Conservation (phyloP, 257 asterid genomes). For the Lycium barbarum region DNA sequence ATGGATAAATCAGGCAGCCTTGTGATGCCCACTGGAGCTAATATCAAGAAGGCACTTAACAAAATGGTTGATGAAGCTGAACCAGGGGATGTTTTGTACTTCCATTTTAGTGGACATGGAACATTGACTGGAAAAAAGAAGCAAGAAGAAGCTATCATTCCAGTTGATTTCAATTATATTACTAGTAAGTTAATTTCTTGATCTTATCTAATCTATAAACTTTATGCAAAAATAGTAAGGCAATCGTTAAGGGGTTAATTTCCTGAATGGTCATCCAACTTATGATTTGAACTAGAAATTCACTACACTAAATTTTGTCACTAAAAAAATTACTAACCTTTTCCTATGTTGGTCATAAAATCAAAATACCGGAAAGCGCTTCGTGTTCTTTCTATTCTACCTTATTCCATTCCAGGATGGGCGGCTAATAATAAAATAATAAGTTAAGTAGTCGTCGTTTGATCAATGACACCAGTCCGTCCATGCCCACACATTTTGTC, state of each 20-base stretch:
- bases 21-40: conserved; percentile 72
- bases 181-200: conserved; percentile 57
- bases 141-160: conserved; percentile 74
- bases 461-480: background rate
- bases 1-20: conserved; percentile 65
- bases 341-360: no score
- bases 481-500: background rate
- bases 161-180: conserved; percentile 78
- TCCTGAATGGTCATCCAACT: no score
- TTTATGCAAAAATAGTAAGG: background rate
- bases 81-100: conserved; percentile 62
- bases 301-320: background rate
- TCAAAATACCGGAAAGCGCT: no score
- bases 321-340: background rate
- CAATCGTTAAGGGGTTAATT: no score
- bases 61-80: conserved; percentile 65
- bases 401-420: no score
- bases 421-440: background rate
- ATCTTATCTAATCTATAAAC: background rate
- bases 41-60: conserved; percentile 62
- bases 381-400: background rate
- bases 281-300: no score
- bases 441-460: background rate
- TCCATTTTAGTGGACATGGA: conserved; percentile 86
- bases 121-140: conserved; percentile 47